A percentile compares a stretch with the other conserved stretches of the same genome.
Conservation (phyloP, 2,329 filamentous ascomycete species). For the Aspergillus piperis region DNA sequence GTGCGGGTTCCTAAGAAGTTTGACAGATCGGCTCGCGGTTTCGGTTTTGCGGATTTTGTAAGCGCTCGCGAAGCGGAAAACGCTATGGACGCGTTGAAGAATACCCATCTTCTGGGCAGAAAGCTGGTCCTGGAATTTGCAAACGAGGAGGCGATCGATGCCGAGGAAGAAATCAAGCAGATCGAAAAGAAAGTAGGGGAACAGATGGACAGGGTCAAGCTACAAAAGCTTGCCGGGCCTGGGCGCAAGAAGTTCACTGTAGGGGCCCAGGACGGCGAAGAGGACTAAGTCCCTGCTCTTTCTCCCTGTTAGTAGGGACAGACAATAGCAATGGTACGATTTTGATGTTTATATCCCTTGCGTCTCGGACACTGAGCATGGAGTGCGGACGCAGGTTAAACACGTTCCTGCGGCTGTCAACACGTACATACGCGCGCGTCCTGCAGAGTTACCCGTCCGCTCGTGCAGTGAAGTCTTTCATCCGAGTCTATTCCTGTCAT, state of each 20-base stretch:
- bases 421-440: slow-evolving; percentile 31
- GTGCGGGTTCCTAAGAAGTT: slow-evolving; percentile 96
- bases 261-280: slow-evolving; percentile 67
- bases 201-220: slow-evolving; percentile 85
- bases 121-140: slow-evolving; percentile 90
- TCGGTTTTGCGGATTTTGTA: slow-evolving; percentile 95
- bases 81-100: slow-evolving; percentile 84
- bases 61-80: slow-evolving; percentile 86
- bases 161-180: slow-evolving; percentile 93
- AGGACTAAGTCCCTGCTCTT: slow-evolving; percentile 41
- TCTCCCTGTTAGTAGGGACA: slow-evolving; percentile 36
- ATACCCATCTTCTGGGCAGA: slow-evolving; percentile 90
- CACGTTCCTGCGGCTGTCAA: slow-evolving; percentile 42
- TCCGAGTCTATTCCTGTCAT: slow-evolving; percentile 23
- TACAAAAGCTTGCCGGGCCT: slow-evolving; percentile 82
- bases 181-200: slow-evolving; percentile 95
- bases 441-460: slow-evolving; percentile 26
- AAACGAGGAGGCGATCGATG: slow-evolving; percentile 81
- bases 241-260: slow-evolving; percentile 87
- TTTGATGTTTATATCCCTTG: slow-evolving; percentile 34
- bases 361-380: slow-evolving; percentile 24
- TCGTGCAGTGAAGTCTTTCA: slow-evolving; percentile 29
- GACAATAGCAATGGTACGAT: slow-evolving; percentile 26
- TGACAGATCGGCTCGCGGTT: slow-evolving; percentile 82
- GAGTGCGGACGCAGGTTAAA: slow-evolving; percentile 29